A percentile compares a stretch with the other conserved stretches of the same genome.
These are phyloP conservation scores for Wickerhamiella allomyrinae DNA, from an alignment of 805 yeast species.

Conservation along the genomic window DNA sequence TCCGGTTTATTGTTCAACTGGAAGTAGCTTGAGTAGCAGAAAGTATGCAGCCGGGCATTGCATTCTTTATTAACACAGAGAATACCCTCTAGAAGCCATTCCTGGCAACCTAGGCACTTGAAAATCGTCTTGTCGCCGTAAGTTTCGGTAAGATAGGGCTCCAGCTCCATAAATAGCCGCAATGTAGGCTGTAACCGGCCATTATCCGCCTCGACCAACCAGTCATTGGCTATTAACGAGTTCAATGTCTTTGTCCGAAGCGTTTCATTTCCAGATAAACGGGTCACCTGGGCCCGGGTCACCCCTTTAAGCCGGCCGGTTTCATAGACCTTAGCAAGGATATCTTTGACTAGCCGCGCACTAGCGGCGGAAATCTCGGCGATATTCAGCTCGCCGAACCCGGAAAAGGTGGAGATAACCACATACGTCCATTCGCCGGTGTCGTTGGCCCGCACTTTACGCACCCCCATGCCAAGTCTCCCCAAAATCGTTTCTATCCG, in stretches of 20 bases:
- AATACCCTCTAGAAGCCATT: slow-evolving; percentile 10
- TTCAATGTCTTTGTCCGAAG: neutral
- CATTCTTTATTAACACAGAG: slow-evolving; percentile 10
- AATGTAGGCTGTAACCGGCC: slow-evolving; percentile 4
- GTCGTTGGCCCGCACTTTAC: slow-evolving; percentile 7
- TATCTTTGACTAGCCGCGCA: neutral
- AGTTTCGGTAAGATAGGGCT: slow-evolving; percentile 7
- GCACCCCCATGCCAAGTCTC: slow-evolving; percentile 8
- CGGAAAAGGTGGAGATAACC: slow-evolving; percentile 1
- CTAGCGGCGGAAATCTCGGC: neutral
- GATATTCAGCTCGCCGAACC: neutral
- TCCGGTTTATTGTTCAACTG: neutral
- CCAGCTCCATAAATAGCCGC: slow-evolving; percentile 9
- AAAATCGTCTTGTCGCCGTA: slow-evolving; percentile 8
- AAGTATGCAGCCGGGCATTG: slow-evolving; percentile 10
- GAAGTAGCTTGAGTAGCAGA: slow-evolving; percentile 13
- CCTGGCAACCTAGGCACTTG: slow-evolving; percentile 12
- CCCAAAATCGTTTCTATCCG: slow-evolving; percentile 1
- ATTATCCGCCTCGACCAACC: slow-evolving; percentile 1
- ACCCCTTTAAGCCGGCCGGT: neutral
- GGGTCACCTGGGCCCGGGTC: neutral
- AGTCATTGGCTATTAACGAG: neutral
- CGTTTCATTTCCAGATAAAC: neutral
- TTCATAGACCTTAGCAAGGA: neutral
- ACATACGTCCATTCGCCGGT: slow-evolving; percentile 4